Evolutionary conservation across 2,329 filamentous ascomycete species (phyloP), one percentile per base, ranked within the genome.

Genomic region (Ophioceras dolichostomum): DNA sequence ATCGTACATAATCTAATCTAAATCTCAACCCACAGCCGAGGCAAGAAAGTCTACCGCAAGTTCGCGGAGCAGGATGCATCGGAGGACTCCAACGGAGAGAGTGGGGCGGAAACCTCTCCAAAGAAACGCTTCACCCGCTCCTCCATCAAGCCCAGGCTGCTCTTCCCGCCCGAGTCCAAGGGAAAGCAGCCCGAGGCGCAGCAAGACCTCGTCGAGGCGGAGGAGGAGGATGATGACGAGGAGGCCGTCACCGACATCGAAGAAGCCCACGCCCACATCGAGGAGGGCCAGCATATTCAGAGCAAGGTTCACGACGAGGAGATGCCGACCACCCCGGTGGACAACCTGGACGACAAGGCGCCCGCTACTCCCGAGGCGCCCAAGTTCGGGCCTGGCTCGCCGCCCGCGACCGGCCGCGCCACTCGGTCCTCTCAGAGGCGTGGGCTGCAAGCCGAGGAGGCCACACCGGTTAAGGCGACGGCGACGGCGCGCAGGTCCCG

Each of bases 1-100:
- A n/a, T n/a, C n/a, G n/a, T n/a, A n/a, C n/a, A n/a, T n/a, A n/a
- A n/a, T n/a, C n/a, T 26, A 26, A 26, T 12, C 12, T 8, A 26
- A 7, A 26, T 12, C 22, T 7, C 22, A 26, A 26, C 43, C 47
- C 43, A 46, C 39, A 87, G 82, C 65, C 84, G 84, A 49, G 84
- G 84, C 54, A 85, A 82, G 65, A 84, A 76, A 53, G 66, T 84
- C 39, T 86, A 85, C 61, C 76, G 78, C 56, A 81, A 78, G 51
- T 85, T 80, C 47, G 56, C 60, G 30, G 58, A 55, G 8, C 54
- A 53, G 10, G 46, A 27, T 13, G 27, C 38, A 2, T 20, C n/a
- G 21, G 51, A 41, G 45, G 52, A 41, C 8, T 26, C 22, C 22
- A n/a, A n/a, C n/a, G n/a, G n/a, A n/a, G n/a, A n/a, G n/a, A n/a